Conservation (phyloP, 139 green algal species). For the Microglena sp. region DNA sequence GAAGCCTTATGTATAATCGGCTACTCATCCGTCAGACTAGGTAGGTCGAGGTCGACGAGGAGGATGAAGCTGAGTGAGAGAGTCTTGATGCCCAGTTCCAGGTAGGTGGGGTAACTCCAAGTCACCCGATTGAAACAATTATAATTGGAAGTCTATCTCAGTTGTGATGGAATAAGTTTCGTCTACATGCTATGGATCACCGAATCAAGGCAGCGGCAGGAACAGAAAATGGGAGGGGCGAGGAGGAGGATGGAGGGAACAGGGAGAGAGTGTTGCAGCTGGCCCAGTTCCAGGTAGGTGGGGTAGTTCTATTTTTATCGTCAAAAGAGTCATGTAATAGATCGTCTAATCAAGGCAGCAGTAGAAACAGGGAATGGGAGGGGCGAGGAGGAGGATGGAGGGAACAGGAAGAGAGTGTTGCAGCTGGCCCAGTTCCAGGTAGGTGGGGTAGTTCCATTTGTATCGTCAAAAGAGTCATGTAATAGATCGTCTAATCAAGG, state of each 20-base stretch:
- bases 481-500: not conserved
- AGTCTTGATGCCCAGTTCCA: slow-evolving; percentile 50
- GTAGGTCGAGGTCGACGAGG: not conserved
- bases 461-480: no score
- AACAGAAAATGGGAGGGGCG: not conserved
- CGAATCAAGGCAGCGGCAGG: not conserved
- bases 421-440: slow-evolving; percentile 54
- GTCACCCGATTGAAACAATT: no score
- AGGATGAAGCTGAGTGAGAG: slow-evolving; percentile 18
- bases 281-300: slow-evolving; percentile 44
- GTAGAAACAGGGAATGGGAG: not conserved
- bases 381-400: not conserved
- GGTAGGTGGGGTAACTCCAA: slow-evolving; percentile 18
- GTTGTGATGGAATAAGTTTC: not conserved
- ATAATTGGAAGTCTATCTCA: no score
- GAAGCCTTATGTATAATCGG: no score
- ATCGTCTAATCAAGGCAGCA: not conserved
- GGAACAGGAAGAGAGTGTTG: slow-evolving; percentile 28
- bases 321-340: no score
- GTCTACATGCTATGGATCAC: not conserved
- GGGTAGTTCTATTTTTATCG: no score
- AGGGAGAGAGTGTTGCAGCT: slow-evolving; percentile 17
- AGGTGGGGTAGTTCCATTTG: no score
- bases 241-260: not conserved
- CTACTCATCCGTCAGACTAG: not conserved